phyloP scores from a whole-genome alignment of 495 filamentous ascomycete species.

The Podospora fimiseda region DNA sequence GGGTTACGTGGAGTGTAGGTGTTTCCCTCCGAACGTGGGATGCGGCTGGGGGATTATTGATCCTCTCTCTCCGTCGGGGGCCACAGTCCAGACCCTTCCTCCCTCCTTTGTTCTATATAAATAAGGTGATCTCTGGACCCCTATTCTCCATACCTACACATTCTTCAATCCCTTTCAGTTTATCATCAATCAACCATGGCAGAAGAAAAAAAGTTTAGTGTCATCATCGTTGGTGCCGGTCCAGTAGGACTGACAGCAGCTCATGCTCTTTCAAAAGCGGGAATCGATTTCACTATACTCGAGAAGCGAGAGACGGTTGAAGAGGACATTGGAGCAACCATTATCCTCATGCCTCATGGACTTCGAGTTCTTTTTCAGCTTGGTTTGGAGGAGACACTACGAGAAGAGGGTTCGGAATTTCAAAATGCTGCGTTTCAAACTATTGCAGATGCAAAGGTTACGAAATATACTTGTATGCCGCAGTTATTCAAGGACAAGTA shows the following conservation, averaged over 20 bases:
- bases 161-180: not conserved
- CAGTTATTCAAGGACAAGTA: slow-evolving; percentile 15
- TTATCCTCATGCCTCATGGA: slow-evolving; percentile 29
- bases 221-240: slow-evolving; percentile 43
- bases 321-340: slow-evolving; percentile 33
- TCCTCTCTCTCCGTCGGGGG: no score
- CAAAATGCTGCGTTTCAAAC: not conserved
- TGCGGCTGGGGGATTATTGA: no score
- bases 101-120: no score
- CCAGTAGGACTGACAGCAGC: slow-evolving; percentile 45
- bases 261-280: slow-evolving; percentile 34
- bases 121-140: no score
- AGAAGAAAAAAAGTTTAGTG: slow-evolving; percentile 1
- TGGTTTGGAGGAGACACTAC: slow-evolving; percentile 26
- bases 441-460: not conserved
- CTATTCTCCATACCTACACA: not conserved
- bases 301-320: slow-evolving; percentile 34
- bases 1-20: no score
- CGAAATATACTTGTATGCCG: slow-evolving; percentile 12
- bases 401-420: not conserved
- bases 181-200: not conserved
- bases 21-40: no score
- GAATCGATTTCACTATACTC: slow-evolving; percentile 45
- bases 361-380: slow-evolving; percentile 45
- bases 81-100: no score